Evolutionary conservation across 78 protist species (phyloP), one percentile per base, ranked within the genome.

Genomic region (Monosiga brevicollis): DNA sequence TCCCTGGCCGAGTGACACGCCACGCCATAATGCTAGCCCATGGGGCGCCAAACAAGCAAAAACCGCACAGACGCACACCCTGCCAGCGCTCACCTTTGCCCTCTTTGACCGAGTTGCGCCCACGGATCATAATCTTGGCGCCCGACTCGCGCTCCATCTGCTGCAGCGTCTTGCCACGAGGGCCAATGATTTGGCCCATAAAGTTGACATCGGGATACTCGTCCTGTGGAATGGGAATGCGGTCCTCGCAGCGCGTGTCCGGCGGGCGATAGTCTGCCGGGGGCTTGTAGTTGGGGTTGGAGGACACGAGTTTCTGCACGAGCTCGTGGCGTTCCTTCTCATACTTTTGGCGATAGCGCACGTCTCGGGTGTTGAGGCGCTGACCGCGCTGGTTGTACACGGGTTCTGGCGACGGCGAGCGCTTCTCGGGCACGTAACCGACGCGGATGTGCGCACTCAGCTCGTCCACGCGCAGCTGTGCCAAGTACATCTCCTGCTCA

Each of bases 131-230:
- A 76, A 92, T 91, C 54, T 83, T 90, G 23, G 93, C 96, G 62
- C 91, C 95, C 40, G 89, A 70, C 75, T 87, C 95, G 84, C 79
- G 81, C 81, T 95, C 97, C 90, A 95, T 37, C 84, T 79, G 49
- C 91, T 93, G 91, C 29, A 92, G 94, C 25, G 97, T 93, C 25
- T 90, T 89, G 35, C 97, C 97, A 42, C 97, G 86, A 26, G 94
- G 94, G 0, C 94, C 94, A 35, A 92, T 89, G 42, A 92, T 0
- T 15, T 74, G 42, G 11, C 93, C 95, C 11, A 95, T 89, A 72
- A 95, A 94, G 73, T 94, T 94, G 76, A 87, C 87, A 2, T 91
- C 90, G 1, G 97, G 97, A 73, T 91, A 83, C 40, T 93, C 88
- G 55, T 91, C 85, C 26, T 90, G 88, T 0, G 97, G 97, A 24